Base-by-base conservation (phyloP, 768 basidiomycete genomes). In the Trametes cinnabarina region DNA sequence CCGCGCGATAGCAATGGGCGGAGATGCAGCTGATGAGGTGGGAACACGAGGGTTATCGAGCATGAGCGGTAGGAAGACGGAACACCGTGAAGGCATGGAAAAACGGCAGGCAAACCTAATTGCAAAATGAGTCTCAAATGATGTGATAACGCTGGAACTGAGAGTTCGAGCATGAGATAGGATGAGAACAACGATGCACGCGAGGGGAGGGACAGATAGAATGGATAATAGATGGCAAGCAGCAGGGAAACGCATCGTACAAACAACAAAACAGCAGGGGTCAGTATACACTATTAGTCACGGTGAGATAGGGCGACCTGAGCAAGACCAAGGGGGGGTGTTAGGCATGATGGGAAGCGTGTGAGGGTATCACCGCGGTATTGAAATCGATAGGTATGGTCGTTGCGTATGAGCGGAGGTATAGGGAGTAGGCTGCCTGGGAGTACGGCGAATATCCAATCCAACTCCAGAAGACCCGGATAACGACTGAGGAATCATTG, bases 211-310 rank as follows among this genome's bases (percentile, higher is more conserved):
- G 46, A 49, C 34, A 55, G n/a, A 9, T 15, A 39, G 15, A 50
- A 51, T 40, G 50, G 19, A 58, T 47, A 44, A 54, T 39, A 49
- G 35, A 58, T 55, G 17, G 51, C 41, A 50, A 44, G 49, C 34
- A 51, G 53, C 46, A 40, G 28, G 26, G 54, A 12, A 55, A 53
- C 48, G 49, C 49, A 63, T 63, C 57, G 62, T 63, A 59, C 57
- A 63, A 47, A 58, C 57, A 59, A 43, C 47, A 44, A 56, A 53
- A 56, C 46, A 56, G 48, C 55, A 50, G 30, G 34, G 58, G 42
- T 35, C 49, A 52, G 51, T 61, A 61, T 63, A 63, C 55, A 61
- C 48, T 63, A 62, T 26, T n/a, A n/a, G n/a, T 50, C 40, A 47
- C 51, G 20, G 48, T 58, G 57, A 56, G 55, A 57, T 55, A 44